Percentiles rank a stretch among this genome's conserved stretches.
Evolutionary conservation across 805 yeast genomes (phyloP).

Genomic region (Pichia ethanolica): DNA sequence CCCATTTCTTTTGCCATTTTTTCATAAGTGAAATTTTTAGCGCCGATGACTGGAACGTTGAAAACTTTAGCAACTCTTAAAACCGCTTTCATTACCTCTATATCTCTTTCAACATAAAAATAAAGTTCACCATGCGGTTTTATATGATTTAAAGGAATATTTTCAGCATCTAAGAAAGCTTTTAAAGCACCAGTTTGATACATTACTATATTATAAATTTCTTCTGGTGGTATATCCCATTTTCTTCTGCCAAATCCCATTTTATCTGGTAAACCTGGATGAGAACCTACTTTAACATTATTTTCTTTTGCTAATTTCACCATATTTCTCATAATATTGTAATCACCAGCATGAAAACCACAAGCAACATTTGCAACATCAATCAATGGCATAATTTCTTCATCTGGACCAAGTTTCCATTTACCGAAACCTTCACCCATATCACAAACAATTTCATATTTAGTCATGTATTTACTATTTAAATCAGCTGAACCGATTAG

Average conservation of each 20-base stretch:
- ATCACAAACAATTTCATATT: conserved; percentile 28
- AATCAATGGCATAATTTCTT: conserved; percentile 33
- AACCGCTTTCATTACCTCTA: conserved; percentile 30
- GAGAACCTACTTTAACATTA: conserved; percentile 32
- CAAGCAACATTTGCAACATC: conserved; percentile 36
- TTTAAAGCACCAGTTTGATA: conserved; percentile 35
- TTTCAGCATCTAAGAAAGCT: conserved; percentile 31
- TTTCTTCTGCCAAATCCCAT: conserved; percentile 35
- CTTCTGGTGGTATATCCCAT: conserved; percentile 31
- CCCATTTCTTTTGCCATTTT: conserved; percentile 26
- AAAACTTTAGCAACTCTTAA: conserved; percentile 30
- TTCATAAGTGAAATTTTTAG: conserved; percentile 27
- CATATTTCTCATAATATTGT: conserved; percentile 29
- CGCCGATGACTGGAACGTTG: conserved; percentile 32
- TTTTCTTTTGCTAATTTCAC: conserved; percentile 29
- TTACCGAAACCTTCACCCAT: conserved; percentile 34
- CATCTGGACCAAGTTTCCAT: conserved; percentile 34
- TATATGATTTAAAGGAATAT: conserved; percentile 27
- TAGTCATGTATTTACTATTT: conserved; percentile 20
- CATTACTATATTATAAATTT: conserved; percentile 29
- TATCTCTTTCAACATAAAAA: conserved; percentile 30
- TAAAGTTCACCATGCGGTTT: conserved; percentile 36
- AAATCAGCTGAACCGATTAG: conserved; percentile 13
- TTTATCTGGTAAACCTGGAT: conserved; percentile 34
- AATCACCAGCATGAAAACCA: conserved; percentile 37